phyloP scores from a whole-genome alignment of 805 yeast genomes.

The Myxozyma nipponensis region DNA sequence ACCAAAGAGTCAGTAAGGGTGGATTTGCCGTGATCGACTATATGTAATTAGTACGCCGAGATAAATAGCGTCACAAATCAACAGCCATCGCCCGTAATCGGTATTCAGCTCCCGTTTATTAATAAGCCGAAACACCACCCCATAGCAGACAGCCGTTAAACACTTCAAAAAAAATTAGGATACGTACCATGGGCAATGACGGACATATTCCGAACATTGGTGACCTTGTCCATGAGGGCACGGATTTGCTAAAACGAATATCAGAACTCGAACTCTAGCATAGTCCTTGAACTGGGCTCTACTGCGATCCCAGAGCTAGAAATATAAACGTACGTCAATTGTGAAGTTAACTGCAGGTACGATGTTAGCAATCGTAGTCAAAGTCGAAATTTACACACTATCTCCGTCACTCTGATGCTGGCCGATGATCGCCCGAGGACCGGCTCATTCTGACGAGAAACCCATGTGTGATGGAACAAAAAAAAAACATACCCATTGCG shows the following conservation, averaged over 20 bases:
- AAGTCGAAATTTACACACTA: no score
- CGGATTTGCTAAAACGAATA: slow-evolving; percentile 70
- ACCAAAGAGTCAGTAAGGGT: slow-evolving; percentile 98
- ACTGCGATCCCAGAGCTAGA: background rate
- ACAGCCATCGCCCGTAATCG: no score
- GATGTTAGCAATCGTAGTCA: background rate
- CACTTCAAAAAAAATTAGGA: background rate
- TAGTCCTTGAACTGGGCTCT: no score
- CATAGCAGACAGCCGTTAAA: background rate
- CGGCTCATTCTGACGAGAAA: no score
- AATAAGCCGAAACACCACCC: background rate
- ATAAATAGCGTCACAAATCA: background rate
- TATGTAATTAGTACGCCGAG: background rate
- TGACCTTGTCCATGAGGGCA: slow-evolving; percentile 98
- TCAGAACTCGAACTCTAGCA: no score
- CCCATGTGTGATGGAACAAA: slow-evolving; percentile 3
- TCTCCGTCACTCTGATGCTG: no score
- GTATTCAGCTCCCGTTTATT: background rate
- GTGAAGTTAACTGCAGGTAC: slow-evolving; percentile 27
- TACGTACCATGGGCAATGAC: slow-evolving; percentile 99
- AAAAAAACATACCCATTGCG: slow-evolving; percentile 34
- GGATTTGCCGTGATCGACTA: slow-evolving; percentile 99
- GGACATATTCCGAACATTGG: slow-evolving; percentile 99
- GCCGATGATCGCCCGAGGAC: no score
- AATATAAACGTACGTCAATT: slow-evolving; percentile 23